Base-by-base conservation (phyloP, 352 stramenopile species). In the Elongisporangium anandrum region DNA sequence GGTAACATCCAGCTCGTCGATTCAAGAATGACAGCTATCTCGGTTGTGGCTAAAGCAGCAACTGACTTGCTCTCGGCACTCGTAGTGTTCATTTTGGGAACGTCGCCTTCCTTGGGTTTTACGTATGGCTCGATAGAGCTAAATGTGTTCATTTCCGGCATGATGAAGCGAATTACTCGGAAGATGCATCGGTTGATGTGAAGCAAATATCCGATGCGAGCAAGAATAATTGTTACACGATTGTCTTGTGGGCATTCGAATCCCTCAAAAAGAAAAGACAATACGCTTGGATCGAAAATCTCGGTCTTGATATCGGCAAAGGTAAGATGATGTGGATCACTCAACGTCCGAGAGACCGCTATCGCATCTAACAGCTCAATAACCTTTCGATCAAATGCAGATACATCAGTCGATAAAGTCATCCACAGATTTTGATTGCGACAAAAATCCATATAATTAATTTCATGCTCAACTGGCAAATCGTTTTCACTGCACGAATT, bases 141-240 rank as follows among this genome's bases (percentile, higher is more conserved):
- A 45, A 45, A 45, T 12, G 34, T 45, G 17, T 45, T 45, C 34
- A 45, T 45, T 17, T 60, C 60, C 17, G 66, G 19, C 3, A 87
- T 54, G 3, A 75, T 57, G 24, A 86, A 34, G 1, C 75, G 79
- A 52, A 76, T 49, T 9, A 73, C 55, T 47, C 61, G 69, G 45
- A 72, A 81, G 4, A 81, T 50, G 51, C 68, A 75, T 7, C 69
- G 68, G 34, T 89, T 89, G 10, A 85, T 45, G 17, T 73, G 57
- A 24, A 87, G 49, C 10, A 89, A 58, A 22, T 79, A 23, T 15
- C 65, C 59, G 15, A 85, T 67, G 0, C 77, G 69, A 50, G 64
- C 59, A 0, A 85, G 23, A n/a, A 67, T 63, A 7, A 17, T 45
- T 17, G 34, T 17, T 45, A 15, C 9, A 45, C 13, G 34, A 45